phyloP scores from a whole-genome alignment of 371 early-diverging fungal genomes.

The Dichotomocladium elegans region DNA sequence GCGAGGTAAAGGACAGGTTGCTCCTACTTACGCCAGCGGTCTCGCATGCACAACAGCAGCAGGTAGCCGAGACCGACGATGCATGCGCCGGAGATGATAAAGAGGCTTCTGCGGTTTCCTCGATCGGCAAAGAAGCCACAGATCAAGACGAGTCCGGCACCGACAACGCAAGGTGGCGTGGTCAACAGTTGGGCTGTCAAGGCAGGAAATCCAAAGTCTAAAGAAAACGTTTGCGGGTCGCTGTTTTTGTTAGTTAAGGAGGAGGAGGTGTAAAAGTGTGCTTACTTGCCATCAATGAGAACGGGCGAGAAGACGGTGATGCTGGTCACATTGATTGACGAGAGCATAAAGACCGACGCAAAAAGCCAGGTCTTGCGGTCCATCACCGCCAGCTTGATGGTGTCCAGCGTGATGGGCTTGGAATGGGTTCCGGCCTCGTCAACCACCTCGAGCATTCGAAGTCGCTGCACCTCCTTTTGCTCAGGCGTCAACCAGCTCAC shows the following conservation, averaged over 20 bases:
- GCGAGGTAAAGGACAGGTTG: background rate
- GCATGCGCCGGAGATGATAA: constrained; percentile 10
- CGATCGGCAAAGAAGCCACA: constrained; percentile 16
- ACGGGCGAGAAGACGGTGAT: constrained; percentile 10
- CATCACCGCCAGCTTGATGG: constrained; percentile 3
- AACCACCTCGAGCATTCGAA: constrained; percentile 4
- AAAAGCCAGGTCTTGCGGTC: constrained; percentile 21
- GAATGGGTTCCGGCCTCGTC: background rate
- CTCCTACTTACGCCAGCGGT: background rate
- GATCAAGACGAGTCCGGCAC: constrained; percentile 8
- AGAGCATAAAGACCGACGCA: constrained; percentile 7
- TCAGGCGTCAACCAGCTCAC: constrained; percentile 15
- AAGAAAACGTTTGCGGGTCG: background rate
- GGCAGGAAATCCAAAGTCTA: constrained; percentile 29
- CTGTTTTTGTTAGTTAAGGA: background rate
- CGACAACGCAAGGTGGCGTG: constrained; percentile 29
- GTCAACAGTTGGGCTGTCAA: constrained; percentile 34
- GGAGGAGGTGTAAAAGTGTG: background rate
- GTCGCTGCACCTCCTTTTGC: constrained; percentile 12
- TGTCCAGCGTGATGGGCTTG: constrained; percentile 2
- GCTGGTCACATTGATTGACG: constrained; percentile 16
- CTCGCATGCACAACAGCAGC: constrained; percentile 3
- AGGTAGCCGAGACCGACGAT: constrained; percentile 11
- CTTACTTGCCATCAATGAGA: constrained; percentile 13
- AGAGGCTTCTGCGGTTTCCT: constrained; percentile 5